Percentiles rank a stretch among this genome's conserved stretches.
Evolutionary conservation across 2,329 filamentous ascomycete species (phyloP).

Genomic region (Remersonia thermophila): DNA sequence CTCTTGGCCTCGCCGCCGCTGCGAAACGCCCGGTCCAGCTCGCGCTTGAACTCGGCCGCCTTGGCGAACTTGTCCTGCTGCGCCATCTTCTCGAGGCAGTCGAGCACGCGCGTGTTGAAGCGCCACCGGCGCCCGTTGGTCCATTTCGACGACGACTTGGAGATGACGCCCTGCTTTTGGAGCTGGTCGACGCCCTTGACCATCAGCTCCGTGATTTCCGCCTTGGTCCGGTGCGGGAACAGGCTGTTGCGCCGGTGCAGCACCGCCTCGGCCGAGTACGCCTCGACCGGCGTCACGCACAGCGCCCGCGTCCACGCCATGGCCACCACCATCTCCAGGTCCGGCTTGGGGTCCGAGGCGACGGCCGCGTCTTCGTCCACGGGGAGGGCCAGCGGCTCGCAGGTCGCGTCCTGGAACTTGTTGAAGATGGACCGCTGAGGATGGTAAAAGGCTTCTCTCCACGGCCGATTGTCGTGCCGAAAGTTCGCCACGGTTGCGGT

Average conservation of each 20-base stretch:
- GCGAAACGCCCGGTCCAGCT: conserved; percentile 45
- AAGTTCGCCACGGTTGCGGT: conserved; percentile 28
- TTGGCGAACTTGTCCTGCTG: conserved; percentile 42
- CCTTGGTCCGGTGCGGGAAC: conserved; percentile 23
- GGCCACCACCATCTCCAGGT: conserved; percentile 30
- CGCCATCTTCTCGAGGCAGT: conserved; percentile 43
- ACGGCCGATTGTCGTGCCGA: conserved; percentile 26
- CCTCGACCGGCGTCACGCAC: conserved; percentile 38
- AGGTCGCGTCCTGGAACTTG: conserved; percentile 42
- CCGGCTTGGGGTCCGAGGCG: not conserved
- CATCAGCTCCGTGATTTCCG: conserved; percentile 32
- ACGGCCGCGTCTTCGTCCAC: conserved; percentile 10
- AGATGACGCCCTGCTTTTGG: conserved; percentile 40
- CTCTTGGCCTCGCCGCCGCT: conserved; percentile 22
- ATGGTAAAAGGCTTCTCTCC: conserved; percentile 47
- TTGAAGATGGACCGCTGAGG: conserved; percentile 41
- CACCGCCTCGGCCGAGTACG: conserved; percentile 36
- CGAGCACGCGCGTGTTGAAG: conserved; percentile 46
- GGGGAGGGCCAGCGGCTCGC: conserved; percentile 31
- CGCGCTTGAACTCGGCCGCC: conserved; percentile 46
- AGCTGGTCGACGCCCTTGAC: conserved; percentile 37
- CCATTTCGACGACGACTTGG: conserved; percentile 47
- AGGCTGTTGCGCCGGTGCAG: conserved; percentile 41
- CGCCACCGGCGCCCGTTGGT: conserved; percentile 49
- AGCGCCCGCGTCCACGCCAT: conserved; percentile 49